Evolutionary conservation across 2,329 filamentous ascomycete genomes (phyloP).

Genomic region (Metarhizium humberi): DNA sequence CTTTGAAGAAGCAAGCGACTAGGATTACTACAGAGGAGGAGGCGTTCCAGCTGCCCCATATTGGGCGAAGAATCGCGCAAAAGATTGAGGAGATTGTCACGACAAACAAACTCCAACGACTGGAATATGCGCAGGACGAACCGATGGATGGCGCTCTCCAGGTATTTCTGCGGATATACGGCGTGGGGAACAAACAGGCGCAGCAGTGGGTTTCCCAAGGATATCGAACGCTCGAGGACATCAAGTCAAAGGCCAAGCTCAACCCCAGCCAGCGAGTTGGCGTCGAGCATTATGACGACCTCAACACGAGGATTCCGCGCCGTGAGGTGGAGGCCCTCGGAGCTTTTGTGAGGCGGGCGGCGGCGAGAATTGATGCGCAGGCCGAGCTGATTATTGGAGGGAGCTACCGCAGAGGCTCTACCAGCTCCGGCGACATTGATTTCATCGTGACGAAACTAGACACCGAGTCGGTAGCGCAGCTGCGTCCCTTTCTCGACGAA

Average conservation of each 20-base stretch:
- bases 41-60: constrained; percentile 55
- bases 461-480: constrained; percentile 41
- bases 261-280: constrained; percentile 65
- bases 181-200: constrained; percentile 62
- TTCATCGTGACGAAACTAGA: constrained; percentile 66
- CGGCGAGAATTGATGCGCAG: constrained; percentile 48
- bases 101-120: constrained; percentile 60
- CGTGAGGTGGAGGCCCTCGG: constrained; percentile 65
- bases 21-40: constrained; percentile 62
- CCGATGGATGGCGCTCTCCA: constrained; percentile 56
- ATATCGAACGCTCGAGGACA: constrained; percentile 63
- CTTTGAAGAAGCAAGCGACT: constrained; percentile 53
- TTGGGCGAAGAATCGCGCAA: constrained; percentile 64
- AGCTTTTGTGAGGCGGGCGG: constrained; percentile 48
- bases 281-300: constrained; percentile 70
- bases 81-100: constrained; percentile 86
- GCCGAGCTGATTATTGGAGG: constrained; percentile 71
- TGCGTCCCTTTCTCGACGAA: constrained; percentile 51
- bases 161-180: constrained; percentile 70
- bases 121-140: constrained; percentile 63
- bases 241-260: constrained; percentile 52
- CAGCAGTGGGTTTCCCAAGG: constrained; percentile 70
- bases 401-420: constrained; percentile 73
- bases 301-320: constrained; percentile 70
- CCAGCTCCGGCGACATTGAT: constrained; percentile 73